A percentile compares a stretch with the other conserved stretches of the same genome.
Evolutionary conservation across 1,139 yeast genomes (phyloP).

Genomic region (Taphrina flavorubra): DNA sequence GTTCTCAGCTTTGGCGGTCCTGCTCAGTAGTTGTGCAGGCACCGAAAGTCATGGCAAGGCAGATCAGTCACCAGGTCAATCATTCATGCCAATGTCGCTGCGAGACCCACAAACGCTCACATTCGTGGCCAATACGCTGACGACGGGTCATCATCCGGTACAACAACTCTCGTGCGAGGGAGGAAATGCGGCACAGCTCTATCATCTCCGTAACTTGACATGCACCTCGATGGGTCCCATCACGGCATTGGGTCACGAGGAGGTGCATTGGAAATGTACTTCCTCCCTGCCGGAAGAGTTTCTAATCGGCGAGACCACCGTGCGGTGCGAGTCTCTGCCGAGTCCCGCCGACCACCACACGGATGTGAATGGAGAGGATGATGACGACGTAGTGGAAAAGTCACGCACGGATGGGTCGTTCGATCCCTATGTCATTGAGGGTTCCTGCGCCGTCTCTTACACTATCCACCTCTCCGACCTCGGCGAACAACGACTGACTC

Average conservation of each 20-base stretch:
- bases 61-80: neutral
- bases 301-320: conserved; percentile 16
- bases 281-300: conserved; percentile 44
- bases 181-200: conserved; percentile 43
- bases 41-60: too few relatives aligned
- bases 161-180: conserved; percentile 42
- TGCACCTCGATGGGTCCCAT: conserved; percentile 44
- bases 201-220: conserved; percentile 36
- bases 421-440: conserved; percentile 2
- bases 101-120: neutral
- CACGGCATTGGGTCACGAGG: conserved; percentile 41
- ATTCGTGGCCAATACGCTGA: conserved; percentile 1
- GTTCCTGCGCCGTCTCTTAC: conserved; percentile 16
- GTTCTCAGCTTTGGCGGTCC: too few relatives aligned
- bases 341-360: neutral
- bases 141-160: conserved; percentile 10
- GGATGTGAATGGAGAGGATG: neutral
- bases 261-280: conserved; percentile 43
- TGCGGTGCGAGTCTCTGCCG: neutral
- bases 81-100: conserved; percentile 16
- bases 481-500: neutral
- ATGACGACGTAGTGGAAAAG: neutral
- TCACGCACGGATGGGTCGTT: conserved; percentile 2
- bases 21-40: too few relatives aligned
- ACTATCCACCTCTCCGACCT: neutral